phyloP scores from a whole-genome alignment of 371 early-diverging fungal species.

The Mucor lusitanicus region DNA sequence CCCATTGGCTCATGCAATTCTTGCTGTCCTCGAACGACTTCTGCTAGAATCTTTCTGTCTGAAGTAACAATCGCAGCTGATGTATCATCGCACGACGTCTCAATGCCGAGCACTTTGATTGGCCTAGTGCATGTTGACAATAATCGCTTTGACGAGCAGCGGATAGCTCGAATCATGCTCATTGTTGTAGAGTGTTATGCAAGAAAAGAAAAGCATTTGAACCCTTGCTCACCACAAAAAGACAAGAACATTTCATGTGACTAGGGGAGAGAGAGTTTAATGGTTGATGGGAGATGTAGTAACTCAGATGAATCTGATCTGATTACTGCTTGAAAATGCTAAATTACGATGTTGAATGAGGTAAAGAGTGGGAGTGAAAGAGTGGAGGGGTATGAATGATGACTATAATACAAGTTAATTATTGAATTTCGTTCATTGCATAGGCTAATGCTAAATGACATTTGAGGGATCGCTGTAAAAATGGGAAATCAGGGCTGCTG shows the following conservation, averaged over 20 bases:
- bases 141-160: neutral
- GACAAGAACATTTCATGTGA: neutral
- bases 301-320: neutral
- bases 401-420: slow-evolving; percentile 1
- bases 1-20: slow-evolving; percentile 78
- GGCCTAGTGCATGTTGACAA: slow-evolving; percentile 15
- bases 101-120: slow-evolving; percentile 68
- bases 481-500: slow-evolving; percentile 18
- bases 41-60: slow-evolving; percentile 66
- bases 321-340: neutral
- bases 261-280: neutral
- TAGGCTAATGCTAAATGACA: slow-evolving; percentile 27
- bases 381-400: slow-evolving; percentile 1
- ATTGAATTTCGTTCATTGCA: slow-evolving; percentile 31
- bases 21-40: slow-evolving; percentile 70
- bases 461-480: slow-evolving; percentile 23
- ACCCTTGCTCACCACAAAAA: neutral
- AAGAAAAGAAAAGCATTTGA: neutral
- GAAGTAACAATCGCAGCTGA: slow-evolving; percentile 79
- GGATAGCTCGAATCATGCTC: neutral
- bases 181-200: neutral
- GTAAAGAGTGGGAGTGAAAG: neutral
- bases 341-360: neutral
- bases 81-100: slow-evolving; percentile 87
- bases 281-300: neutral